These are phyloP conservation scores for Neurospora crassa DNA, from an alignment of 2,329 filamentous ascomycete genomes.

Conservation along the genomic window DNA sequence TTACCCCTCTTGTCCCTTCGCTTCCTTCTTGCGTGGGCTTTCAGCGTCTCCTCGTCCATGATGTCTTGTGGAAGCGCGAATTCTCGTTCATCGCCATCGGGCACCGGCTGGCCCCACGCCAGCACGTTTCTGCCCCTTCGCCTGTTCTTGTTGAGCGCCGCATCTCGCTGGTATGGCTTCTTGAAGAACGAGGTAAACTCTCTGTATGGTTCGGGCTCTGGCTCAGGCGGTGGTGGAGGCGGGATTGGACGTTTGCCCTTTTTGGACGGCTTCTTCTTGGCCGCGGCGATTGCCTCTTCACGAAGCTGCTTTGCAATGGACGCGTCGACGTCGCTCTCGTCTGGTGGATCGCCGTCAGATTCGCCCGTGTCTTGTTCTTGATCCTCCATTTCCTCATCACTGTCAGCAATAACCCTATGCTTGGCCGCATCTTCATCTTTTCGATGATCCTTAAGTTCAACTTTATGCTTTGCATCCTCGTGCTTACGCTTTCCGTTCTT, in stretches of 20 bases:
- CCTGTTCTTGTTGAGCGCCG: conserved; percentile 63
- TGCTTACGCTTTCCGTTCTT: conserved; percentile 18
- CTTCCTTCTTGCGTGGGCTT: conserved; percentile 51
- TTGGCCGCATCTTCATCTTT: conserved; percentile 18
- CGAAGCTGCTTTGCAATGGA: conserved; percentile 66
- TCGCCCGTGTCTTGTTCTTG: conserved; percentile 17
- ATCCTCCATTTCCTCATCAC: conserved; percentile 14
- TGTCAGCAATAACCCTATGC: conserved; percentile 22
- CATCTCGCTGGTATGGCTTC: conserved; percentile 70
- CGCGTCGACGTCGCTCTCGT: conserved; percentile 62
- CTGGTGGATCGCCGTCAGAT: conserved; percentile 44
- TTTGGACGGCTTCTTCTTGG: conserved; percentile 32
- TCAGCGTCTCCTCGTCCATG: conserved; percentile 44
- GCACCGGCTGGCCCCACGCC: conserved; percentile 76
- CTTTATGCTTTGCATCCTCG: conserved; percentile 15
- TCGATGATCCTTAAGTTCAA: neutral
- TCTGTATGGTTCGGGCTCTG: conserved; percentile 30
- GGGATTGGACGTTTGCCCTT: conserved; percentile 23
- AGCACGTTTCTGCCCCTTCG: conserved; percentile 59
- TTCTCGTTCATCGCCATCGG: conserved; percentile 59
- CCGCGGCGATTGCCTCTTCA: conserved; percentile 55
- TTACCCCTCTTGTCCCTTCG: conserved; percentile 49
- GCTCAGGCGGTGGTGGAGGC: conserved; percentile 17
- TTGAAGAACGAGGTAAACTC: conserved; percentile 83
- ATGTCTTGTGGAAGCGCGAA: conserved; percentile 67